Conservation (phyloP, 2,329 filamentous ascomycete genomes). For the Arthrobotrys conoides region DNA sequence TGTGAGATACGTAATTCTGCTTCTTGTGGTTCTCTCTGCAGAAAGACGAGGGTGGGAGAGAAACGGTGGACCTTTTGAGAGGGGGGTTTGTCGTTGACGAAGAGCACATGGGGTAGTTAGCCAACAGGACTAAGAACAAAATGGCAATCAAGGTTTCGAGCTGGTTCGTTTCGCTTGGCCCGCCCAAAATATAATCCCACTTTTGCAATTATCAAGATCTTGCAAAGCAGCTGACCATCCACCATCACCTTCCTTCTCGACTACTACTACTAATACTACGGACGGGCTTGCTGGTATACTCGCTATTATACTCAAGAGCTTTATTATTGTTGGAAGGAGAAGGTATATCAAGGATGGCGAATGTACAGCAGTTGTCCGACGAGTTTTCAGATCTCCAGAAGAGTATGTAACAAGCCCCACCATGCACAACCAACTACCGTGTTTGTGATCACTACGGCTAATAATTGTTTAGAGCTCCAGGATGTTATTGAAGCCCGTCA, state of each 20-base stretch:
- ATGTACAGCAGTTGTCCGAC: constrained; percentile 86
- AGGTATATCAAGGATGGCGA: constrained; percentile 73
- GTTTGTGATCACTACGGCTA: neutral
- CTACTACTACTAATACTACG: too few species aligned
- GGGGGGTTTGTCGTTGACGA: constrained; percentile 10
- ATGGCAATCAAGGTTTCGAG: constrained; percentile 38
- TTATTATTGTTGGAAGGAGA: neutral
- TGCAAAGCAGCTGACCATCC: constrained; percentile 16
- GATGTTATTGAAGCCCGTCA: constrained; percentile 82
- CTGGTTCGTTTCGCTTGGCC: constrained; percentile 37
- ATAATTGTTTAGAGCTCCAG: constrained; percentile 77
- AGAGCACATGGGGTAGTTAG: constrained; percentile 29
- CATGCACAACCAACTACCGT: neutral
- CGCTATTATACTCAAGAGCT: neutral
- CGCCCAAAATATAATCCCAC: constrained; percentile 19
- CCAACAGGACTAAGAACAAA: constrained; percentile 36
- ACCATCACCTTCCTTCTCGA: neutral
- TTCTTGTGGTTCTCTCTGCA: constrained; percentile 14
- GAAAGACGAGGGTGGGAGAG: constrained; percentile 22
- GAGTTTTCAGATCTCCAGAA: constrained; percentile 89
- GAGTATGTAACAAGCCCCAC: constrained; percentile 70
- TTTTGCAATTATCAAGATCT: constrained; percentile 38
- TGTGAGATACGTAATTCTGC: constrained; percentile 46
- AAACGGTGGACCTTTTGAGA: constrained; percentile 4
- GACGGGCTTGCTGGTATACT: too few species aligned